A percentile compares a stretch with the other conserved stretches of the same genome.
phyloP scores from a whole-genome alignment of 2,329 filamentous ascomycete species.

The Fusarium tupiense region DNA sequence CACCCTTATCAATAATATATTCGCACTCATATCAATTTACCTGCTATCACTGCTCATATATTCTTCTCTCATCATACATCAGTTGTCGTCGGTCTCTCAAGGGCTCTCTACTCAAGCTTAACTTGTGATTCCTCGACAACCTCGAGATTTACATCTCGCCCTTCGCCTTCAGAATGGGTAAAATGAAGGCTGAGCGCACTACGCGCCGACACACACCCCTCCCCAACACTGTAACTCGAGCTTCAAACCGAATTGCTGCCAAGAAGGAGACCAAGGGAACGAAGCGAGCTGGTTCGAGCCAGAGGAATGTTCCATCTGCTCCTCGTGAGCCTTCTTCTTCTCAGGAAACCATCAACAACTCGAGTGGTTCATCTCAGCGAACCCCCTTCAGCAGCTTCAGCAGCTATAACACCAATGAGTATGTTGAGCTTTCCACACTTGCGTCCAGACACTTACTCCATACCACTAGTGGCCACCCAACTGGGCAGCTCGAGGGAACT shows the following conservation, averaged over 20 bases:
- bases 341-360: background rate
- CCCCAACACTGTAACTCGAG: background rate
- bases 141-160: background rate
- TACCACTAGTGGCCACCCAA: background rate
- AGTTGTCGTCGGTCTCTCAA: background rate
- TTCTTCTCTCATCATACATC: constrained; percentile 1
- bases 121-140: background rate
- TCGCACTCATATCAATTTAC: constrained; percentile 4
- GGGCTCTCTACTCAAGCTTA: constrained; percentile 4
- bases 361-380: background rate
- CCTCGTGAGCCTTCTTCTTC: background rate
- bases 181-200: background rate
- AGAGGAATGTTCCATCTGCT: background rate
- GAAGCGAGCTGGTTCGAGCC: background rate
- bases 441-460: background rate
- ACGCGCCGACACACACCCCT: background rate
- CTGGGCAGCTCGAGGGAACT: background rate
- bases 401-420: constrained; percentile 1
- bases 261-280: background rate
- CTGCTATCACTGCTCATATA: background rate
- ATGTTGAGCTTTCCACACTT: background rate
- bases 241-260: background rate
- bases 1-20: constrained; percentile 1
- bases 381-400: background rate
- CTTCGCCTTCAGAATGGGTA: constrained; percentile 11